Conservation (phyloP, 148 eudicot species). For the Fallopia convolvulus region DNA sequence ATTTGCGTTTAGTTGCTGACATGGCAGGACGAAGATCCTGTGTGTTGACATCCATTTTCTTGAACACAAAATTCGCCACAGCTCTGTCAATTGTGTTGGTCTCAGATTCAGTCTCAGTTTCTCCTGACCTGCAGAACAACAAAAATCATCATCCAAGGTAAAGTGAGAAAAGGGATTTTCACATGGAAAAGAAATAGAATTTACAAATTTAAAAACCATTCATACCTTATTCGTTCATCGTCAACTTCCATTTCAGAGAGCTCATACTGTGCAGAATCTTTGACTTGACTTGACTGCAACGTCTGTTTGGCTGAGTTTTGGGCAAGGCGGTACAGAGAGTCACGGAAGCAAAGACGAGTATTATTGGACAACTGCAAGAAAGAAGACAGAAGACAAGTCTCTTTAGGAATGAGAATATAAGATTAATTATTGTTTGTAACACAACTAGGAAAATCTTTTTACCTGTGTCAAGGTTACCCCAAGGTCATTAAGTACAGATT, state of each 20-base stretch:
- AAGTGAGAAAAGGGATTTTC: background rate
- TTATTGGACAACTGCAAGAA: constrained; percentile 37
- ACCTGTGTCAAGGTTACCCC: constrained; percentile 57
- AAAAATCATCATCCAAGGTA: background rate
- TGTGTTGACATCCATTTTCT: constrained; percentile 24
- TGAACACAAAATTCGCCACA: constrained; percentile 74
- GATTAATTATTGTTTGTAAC: background rate
- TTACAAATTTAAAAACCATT: background rate
- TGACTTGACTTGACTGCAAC: constrained; percentile 19
- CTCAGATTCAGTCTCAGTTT: constrained; percentile 30
- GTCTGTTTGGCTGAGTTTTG: constrained; percentile 39
- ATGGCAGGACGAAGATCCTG: constrained; percentile 20
- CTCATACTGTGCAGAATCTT: constrained; percentile 14
- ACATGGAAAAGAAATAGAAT: background rate
- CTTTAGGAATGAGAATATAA: constrained; percentile 10
- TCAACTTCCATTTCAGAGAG: constrained; percentile 17
- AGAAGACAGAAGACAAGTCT: background rate
- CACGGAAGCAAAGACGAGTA: constrained; percentile 72
- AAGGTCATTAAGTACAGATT: constrained; percentile 48
- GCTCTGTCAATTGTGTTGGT: constrained; percentile 68
- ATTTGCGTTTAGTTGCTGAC: constrained; percentile 16
- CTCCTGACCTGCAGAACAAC: constrained; percentile 32
- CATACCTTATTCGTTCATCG: constrained; percentile 35
- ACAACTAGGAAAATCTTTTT: background rate
- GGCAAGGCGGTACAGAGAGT: constrained; percentile 84